A percentile compares a stretch with the other conserved stretches of the same genome.
Conservation (phyloP, 164 flowering plant species). For the Saururus chinensis region DNA sequence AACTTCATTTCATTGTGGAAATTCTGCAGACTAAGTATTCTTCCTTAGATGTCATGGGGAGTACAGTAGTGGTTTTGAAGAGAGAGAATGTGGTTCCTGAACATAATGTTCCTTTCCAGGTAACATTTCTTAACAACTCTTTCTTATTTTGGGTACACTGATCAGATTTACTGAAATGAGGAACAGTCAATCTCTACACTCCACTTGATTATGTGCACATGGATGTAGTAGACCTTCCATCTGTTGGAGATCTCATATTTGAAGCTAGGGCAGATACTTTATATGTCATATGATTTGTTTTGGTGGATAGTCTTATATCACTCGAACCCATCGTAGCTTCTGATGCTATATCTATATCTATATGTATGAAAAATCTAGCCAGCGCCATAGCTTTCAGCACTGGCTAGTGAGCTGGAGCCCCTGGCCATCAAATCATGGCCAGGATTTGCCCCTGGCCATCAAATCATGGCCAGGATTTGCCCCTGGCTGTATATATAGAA, state of each 20-base stretch:
- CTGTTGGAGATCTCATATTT: no score
- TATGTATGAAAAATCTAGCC: no score
- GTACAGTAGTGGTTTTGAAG: constrained; percentile 84
- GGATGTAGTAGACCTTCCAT: background rate
- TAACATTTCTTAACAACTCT: constrained; percentile 9
- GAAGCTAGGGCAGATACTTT: background rate
- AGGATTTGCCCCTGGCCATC: no score
- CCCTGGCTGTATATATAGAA: no score
- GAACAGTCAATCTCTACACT: background rate
- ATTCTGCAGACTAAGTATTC: constrained; percentile 78
- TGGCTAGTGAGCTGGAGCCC: no score
- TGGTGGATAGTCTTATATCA: background rate
- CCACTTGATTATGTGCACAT: background rate
- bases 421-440: no score
- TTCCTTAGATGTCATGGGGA: constrained; percentile 89
- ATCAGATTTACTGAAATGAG: background rate
- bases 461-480: no score
- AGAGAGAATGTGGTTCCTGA: constrained; percentile 85
- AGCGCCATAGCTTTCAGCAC: no score
- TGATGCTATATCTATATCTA: no score
- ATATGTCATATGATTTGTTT: background rate
- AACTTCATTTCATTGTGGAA: background rate
- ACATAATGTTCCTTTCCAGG: constrained; percentile 81
- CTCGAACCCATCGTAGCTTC: no score
- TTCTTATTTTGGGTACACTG: background rate